phyloP scores from a whole-genome alignment of 495 filamentous ascomycete genomes.

The Aspergillus heteromorphus region DNA sequence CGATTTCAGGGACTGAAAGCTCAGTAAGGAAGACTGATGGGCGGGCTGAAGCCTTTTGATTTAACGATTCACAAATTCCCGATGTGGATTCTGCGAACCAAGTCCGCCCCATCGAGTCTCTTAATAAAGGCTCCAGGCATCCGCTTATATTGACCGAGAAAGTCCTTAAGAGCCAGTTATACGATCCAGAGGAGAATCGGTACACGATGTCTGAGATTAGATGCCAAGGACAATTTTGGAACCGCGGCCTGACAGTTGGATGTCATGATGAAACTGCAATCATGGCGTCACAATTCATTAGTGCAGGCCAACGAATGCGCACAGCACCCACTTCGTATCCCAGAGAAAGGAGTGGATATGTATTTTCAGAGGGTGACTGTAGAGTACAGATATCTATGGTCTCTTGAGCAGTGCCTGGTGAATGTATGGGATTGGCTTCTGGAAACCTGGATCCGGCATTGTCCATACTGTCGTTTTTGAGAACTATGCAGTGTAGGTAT shows the following conservation, averaged over 20 bases:
- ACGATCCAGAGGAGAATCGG: conserved; percentile 72
- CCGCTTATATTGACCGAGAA: conserved; percentile 87
- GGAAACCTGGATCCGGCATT: conserved; percentile 88
- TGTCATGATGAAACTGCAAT: conserved; percentile 95
- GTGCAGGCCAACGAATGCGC: conserved; percentile 81
- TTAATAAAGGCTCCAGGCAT: conserved; percentile 69
- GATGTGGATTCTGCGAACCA: conserved; percentile 61
- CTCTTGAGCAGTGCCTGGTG: conserved; percentile 81
- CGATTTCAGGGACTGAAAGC: background rate
- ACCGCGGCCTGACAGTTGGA: conserved; percentile 80
- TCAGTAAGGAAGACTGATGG: background rate
- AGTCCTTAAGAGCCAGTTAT: conserved; percentile 91
- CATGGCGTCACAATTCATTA: conserved; percentile 97
- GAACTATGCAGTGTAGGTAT: conserved; percentile 67
- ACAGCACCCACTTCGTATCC: conserved; percentile 95
- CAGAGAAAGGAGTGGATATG: conserved; percentile 74
- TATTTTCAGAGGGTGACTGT: conserved; percentile 71
- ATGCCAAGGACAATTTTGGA: conserved; percentile 79
- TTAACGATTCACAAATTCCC: background rate
- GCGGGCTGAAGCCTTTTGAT: background rate
- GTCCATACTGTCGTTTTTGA: conserved; percentile 92
- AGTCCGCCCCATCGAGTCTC: conserved; percentile 76
- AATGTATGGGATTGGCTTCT: conserved; percentile 96
- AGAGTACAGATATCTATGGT: conserved; percentile 93
- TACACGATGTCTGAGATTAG: conserved; percentile 69